A percentile compares a stretch with the other conserved stretches of the same genome.
Conservation (phyloP, 2,329 filamentous ascomycete genomes). For the Colletotrichum magnum region DNA sequence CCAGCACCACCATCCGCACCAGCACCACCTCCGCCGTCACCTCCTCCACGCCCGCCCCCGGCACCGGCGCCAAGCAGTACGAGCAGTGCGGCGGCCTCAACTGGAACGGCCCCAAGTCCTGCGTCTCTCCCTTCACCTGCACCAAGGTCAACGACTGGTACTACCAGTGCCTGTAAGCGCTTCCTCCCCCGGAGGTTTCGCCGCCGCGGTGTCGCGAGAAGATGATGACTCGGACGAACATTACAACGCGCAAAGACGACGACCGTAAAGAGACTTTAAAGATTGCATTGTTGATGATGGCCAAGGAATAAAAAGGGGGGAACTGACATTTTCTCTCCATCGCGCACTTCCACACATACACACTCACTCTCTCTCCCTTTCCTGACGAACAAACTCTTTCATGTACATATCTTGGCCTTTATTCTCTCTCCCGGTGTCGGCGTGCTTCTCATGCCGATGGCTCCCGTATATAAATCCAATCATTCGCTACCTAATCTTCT, state of each 20-base stretch:
- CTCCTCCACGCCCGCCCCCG: constrained; percentile 32
- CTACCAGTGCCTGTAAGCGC: constrained; percentile 56
- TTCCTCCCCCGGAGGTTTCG: not conserved
- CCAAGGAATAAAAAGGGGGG: constrained; percentile 21
- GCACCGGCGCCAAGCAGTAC: constrained; percentile 46
- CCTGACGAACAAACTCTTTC: constrained; percentile 23
- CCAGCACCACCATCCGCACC: constrained; percentile 25
- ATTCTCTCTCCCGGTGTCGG: constrained; percentile 1
- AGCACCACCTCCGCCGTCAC: constrained; percentile 25
- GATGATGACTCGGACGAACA: not conserved
- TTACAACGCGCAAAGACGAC: constrained; percentile 1
- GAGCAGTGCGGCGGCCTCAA: constrained; percentile 55
- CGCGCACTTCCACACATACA: no score
- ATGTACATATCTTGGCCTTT: constrained; percentile 31
- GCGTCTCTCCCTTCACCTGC: constrained; percentile 54
- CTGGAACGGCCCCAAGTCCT: constrained; percentile 54
- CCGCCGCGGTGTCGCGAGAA: not conserved
- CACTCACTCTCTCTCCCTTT: not conserved
- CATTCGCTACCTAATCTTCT: constrained; percentile 24
- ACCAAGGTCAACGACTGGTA: constrained; percentile 56
- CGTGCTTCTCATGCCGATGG: constrained; percentile 13
- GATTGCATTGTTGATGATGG: constrained; percentile 13
- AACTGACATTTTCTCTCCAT: constrained; percentile 1
- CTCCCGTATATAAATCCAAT: constrained; percentile 37
- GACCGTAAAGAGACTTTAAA: constrained; percentile 13